Percentiles rank a stretch among this genome's conserved stretches.
These are phyloP conservation scores for Leonotis leonurus DNA, from an alignment of 257 asterid species.

Conservation along the genomic window DNA sequence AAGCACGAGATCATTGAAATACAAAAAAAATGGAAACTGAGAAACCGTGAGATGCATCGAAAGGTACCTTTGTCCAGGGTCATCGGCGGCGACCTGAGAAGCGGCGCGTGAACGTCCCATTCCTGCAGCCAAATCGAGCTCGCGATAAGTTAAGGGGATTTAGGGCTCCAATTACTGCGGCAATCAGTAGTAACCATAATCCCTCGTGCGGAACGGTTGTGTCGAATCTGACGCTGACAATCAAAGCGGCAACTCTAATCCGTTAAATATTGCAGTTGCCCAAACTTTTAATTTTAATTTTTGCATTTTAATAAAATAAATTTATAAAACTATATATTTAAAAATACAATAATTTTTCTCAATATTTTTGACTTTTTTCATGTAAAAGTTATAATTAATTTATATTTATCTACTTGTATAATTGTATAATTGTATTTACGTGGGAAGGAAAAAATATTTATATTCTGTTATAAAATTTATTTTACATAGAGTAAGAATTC, in stretches of 20 bases:
- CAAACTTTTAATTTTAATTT: background rate
- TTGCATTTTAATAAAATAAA: too few species aligned
- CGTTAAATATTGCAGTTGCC: background rate
- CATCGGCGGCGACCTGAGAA: slow-evolving; percentile 38
- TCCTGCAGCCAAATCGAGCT: background rate
- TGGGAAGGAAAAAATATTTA: too few species aligned
- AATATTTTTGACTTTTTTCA: too few species aligned
- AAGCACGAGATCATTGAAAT: background rate
- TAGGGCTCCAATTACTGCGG: slow-evolving; percentile 19
- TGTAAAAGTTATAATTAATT: too few species aligned
- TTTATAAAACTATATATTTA: too few species aligned
- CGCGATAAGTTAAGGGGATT: background rate
- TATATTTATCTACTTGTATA: too few species aligned
- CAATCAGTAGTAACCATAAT: slow-evolving; percentile 2
- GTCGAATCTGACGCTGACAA: slow-evolving; percentile 12
- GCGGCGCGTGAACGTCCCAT: slow-evolving; percentile 58
- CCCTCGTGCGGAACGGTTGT: background rate
- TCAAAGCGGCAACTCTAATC: slow-evolving; percentile 27
- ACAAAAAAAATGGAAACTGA: background rate
- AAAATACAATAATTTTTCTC: too few species aligned
- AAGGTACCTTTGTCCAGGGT: slow-evolving; percentile 39
- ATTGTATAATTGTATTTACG: too few species aligned
- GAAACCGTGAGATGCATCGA: background rate
- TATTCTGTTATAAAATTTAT: too few species aligned
- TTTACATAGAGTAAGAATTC: too few species aligned